These are phyloP conservation scores for Fulvia fulva DNA, from an alignment of 2,329 filamentous ascomycete genomes.

Conservation along the genomic window DNA sequence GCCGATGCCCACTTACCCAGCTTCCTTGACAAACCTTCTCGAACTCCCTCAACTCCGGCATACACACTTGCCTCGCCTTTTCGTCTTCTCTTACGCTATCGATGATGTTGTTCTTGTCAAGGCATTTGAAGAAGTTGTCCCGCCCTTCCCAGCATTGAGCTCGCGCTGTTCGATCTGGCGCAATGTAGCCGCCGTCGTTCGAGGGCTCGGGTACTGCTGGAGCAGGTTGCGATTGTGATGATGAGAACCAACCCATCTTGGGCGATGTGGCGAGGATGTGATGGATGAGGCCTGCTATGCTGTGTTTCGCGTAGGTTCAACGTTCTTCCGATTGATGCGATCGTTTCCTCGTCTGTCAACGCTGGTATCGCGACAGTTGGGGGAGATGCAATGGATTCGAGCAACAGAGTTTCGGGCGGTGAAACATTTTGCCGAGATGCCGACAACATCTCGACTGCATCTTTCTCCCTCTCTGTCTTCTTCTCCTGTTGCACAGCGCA, in stretches of 20 bases:
- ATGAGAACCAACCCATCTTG: slow-evolving; percentile 36
- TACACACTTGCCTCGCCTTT: slow-evolving; percentile 54
- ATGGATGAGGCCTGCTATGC: not conserved
- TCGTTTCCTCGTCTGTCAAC: too few species aligned
- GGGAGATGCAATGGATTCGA: too few species aligned
- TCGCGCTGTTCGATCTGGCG: slow-evolving; percentile 80
- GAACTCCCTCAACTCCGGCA: slow-evolving; percentile 60
- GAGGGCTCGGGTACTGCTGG: slow-evolving; percentile 30
- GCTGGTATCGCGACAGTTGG: too few species aligned
- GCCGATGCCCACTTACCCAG: slow-evolving; percentile 64
- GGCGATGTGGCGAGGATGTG: not conserved
- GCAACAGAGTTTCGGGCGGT: too few species aligned
- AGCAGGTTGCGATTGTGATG: slow-evolving; percentile 21
- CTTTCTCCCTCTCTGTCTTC: too few species aligned
- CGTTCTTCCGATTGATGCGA: too few species aligned
- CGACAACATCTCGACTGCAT: too few species aligned
- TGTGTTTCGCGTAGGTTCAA: not conserved
- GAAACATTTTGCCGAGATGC: too few species aligned
- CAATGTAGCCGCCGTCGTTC: slow-evolving; percentile 62
- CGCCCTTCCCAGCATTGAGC: slow-evolving; percentile 84
- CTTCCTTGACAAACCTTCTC: slow-evolving; percentile 81
- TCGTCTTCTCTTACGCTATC: slow-evolving; percentile 61
- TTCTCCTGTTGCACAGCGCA: too few species aligned
- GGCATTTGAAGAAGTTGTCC: slow-evolving; percentile 81
- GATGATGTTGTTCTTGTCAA: slow-evolving; percentile 76